These are phyloP conservation scores for Botrytis porri DNA, from an alignment of 2,329 filamentous ascomycete species.

Conservation along the genomic window DNA sequence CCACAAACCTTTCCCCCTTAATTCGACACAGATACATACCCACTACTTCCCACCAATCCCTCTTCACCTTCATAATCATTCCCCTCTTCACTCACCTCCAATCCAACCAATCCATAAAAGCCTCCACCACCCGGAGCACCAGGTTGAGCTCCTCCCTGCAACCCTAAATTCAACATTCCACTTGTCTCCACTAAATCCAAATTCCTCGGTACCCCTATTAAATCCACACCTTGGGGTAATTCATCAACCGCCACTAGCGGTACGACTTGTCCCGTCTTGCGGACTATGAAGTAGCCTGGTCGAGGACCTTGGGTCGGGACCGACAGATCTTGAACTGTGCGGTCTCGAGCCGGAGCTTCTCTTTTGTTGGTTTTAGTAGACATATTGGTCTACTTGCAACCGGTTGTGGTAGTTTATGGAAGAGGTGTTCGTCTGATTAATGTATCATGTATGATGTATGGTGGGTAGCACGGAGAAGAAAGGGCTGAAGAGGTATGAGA, in stretches of 20 bases:
- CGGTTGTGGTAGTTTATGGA: not conserved
- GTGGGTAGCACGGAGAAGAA: slow-evolving; percentile 4
- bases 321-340: not conserved
- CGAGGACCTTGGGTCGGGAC: slow-evolving; percentile 17
- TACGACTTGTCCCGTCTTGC: slow-evolving; percentile 45
- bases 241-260: slow-evolving; percentile 55
- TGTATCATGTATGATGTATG: not conserved
- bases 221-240: slow-evolving; percentile 42
- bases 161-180: slow-evolving; percentile 35
- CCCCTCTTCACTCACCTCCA: not conserved
- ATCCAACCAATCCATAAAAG: slow-evolving; percentile 25
- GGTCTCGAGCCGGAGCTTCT: not conserved
- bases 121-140: slow-evolving; percentile 9
- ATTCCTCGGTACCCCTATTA: slow-evolving; percentile 42
- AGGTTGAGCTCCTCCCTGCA: slow-evolving; percentile 21
- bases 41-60: not conserved
- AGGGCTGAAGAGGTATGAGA: not conserved
- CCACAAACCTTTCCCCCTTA: not conserved
- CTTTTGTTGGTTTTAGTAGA: not conserved
- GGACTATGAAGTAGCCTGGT: slow-evolving; percentile 45
- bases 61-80: not conserved
- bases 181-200: slow-evolving; percentile 31
- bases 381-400: not conserved
- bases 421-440: not conserved
- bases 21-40: not conserved